Percentiles rank a stretch among this genome's conserved stretches.
phyloP scores from a whole-genome alignment of 2,329 filamentous ascomycete genomes.

The Chaetomium strumarium region DNA sequence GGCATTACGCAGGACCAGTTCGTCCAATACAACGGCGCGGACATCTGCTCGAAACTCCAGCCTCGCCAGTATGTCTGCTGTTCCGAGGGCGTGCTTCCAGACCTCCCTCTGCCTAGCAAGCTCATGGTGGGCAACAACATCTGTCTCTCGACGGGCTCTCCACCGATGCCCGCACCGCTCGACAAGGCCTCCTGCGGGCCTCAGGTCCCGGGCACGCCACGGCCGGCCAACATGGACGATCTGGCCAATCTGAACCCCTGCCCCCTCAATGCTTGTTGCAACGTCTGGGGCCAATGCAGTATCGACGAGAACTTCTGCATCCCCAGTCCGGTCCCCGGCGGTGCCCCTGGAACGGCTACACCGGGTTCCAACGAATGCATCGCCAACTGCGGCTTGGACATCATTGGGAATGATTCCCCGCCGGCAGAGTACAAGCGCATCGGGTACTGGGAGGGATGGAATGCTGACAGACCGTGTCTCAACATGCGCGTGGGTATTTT shows the following conservation, averaged over 20 bases:
- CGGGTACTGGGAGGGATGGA: conserved; percentile 22
- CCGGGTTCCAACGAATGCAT: conserved; percentile 32
- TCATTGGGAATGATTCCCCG: conserved; percentile 23
- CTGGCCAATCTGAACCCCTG: background rate
- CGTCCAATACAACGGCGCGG: conserved; percentile 18
- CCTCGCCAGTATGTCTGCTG: conserved; percentile 30
- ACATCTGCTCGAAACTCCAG: conserved; percentile 21
- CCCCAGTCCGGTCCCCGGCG: background rate
- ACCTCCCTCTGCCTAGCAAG: conserved; percentile 5
- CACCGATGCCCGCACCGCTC: background rate
- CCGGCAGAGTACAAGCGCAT: background rate
- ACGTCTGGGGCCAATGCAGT: background rate
- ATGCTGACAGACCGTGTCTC: conserved; percentile 12
- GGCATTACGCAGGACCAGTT: conserved; percentile 19
- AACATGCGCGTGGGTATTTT: background rate
- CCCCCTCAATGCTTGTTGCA: background rate
- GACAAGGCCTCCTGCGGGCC: background rate
- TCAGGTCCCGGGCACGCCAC: background rate
- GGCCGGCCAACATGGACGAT: background rate
- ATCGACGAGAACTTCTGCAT: background rate
- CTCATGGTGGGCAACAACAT: background rate
- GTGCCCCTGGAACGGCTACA: conserved; percentile 23
- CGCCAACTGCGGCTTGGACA: conserved; percentile 36
- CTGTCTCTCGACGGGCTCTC: background rate
- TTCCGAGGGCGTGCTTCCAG: conserved; percentile 27